Conservation (phyloP, 768 basidiomycete species). For the Podaxis sp. region DNA sequence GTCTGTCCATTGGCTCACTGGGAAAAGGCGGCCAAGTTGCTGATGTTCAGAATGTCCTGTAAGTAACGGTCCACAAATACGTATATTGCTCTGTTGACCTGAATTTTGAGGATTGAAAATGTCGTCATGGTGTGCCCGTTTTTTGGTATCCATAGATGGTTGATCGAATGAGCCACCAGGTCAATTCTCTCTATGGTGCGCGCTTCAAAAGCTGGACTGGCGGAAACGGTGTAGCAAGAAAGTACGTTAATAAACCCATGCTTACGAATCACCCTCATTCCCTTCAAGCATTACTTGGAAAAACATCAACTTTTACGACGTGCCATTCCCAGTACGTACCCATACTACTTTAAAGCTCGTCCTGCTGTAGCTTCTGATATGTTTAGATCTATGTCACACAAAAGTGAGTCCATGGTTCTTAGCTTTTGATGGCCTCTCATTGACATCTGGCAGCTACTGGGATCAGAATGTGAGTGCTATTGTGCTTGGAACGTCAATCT, state of each 20-base stretch:
- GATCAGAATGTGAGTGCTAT: conserved; percentile 47
- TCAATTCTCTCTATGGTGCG: conserved; percentile 54
- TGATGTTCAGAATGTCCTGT: conserved; percentile 59
- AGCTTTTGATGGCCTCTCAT: background rate
- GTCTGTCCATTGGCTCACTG: conserved; percentile 57
- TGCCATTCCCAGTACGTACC: conserved; percentile 51
- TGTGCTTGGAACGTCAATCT: background rate
- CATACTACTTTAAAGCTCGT: background rate
- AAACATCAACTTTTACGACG: conserved; percentile 52
- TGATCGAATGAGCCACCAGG: conserved; percentile 27
- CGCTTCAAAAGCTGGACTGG: conserved; percentile 71
- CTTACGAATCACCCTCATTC: background rate
- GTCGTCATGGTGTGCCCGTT: conserved; percentile 38
- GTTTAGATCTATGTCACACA: conserved; percentile 60
- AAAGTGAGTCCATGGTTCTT: conserved; percentile 40
- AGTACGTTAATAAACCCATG: conserved; percentile 34
- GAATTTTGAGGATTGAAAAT: conserved; percentile 39
- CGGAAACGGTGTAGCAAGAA: conserved; percentile 55
- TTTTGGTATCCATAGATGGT: no score
- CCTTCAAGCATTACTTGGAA: conserved; percentile 52
- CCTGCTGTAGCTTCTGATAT: background rate
- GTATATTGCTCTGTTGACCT: background rate
- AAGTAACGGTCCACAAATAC: conserved; percentile 21
- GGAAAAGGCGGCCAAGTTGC: conserved; percentile 46
- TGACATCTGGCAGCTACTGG: conserved; percentile 48